Base-by-base conservation (phyloP, 441 rosid species). In the Melianthus villosus region DNA sequence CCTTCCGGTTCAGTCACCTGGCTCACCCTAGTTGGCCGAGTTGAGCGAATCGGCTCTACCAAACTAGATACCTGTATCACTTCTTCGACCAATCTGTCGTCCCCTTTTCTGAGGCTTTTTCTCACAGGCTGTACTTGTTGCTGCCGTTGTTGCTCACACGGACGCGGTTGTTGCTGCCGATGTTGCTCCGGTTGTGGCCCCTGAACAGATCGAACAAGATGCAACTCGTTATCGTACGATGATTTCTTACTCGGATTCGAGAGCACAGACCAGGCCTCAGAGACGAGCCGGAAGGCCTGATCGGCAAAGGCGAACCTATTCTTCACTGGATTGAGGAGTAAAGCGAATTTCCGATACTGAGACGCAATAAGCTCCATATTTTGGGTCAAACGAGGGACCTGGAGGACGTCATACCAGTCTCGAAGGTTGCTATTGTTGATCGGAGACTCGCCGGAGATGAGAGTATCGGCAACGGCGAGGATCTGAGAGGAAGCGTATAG, bases 341-440 rank as follows among this genome's bases (percentile, higher is more conserved):
- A 60, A 23, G 80, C 77, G 34, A 89, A 76, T 40, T 82, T 73
- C 10, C 82, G 79, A 52, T 72, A 79, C 78, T 84, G 92, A 52
- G 61, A 60, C 0, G 85, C 75, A 42, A 81, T 54, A 53, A 72
- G 78, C 12, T 77, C 86, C 39, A 68, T 40, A 40, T 71, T 65
- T 40, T 63, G 77, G 60, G 78, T 68, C 39, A 79, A 43, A 3
- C 75, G 71, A 16, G 56, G 65, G 26, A 89, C 67, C 51, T 84
- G 95, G 23, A 89, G 79, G 37, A 78, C 73, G 40, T 76, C 67
- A 51, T 89, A 89, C 77, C 76, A 89, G 37, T 84, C 94, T 0
- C 62, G 73, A 47, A 56, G 59, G 18, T 50, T 34, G n/a, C n/a
- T n/a, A n/a, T n/a, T n/a, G 9, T 62, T 61, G 43, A 76, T 13